These are phyloP conservation scores for Gossypium schwendimanii DNA, from an alignment of 441 rosid genomes.

Conservation along the genomic window DNA sequence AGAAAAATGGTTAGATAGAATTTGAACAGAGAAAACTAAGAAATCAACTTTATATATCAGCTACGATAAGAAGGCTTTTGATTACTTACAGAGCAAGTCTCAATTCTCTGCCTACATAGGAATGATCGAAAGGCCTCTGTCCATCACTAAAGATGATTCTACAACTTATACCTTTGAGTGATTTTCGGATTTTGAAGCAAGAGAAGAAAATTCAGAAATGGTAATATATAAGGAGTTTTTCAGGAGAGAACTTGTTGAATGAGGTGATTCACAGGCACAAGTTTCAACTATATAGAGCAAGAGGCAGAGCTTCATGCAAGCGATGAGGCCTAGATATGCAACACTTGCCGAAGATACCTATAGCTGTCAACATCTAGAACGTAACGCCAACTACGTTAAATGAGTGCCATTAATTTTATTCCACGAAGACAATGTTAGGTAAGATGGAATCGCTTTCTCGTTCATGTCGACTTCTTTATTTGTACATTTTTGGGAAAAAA, in stretches of 20 bases:
- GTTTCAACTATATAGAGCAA: conserved; percentile 7
- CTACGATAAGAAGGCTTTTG: background rate
- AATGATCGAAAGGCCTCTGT: background rate
- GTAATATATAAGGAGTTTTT: background rate
- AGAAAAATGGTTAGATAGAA: background rate
- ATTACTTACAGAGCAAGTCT: conserved; percentile 12
- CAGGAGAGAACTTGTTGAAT: background rate
- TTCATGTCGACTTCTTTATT: background rate
- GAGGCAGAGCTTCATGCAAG: conserved; percentile 11
- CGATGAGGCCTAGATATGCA: background rate
- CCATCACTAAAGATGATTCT: background rate
- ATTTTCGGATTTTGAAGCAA: conserved; percentile 2
- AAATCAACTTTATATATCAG: background rate
- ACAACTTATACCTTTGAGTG: background rate
- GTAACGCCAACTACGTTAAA: conserved; percentile 2
- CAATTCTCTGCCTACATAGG: background rate
- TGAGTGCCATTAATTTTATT: background rate
- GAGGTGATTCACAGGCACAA: background rate
- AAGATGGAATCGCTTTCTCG: background rate
- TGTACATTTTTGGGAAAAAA: background rate
- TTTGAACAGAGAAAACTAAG: background rate
- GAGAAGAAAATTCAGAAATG: background rate
- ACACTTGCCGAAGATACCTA: conserved; percentile 8
- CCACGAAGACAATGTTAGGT: background rate
- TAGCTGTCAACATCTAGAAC: conserved; percentile 10